These are phyloP conservation scores for Leccinum subgranulosum DNA, from an alignment of 768 basidiomycete species.

Conservation along the genomic window DNA sequence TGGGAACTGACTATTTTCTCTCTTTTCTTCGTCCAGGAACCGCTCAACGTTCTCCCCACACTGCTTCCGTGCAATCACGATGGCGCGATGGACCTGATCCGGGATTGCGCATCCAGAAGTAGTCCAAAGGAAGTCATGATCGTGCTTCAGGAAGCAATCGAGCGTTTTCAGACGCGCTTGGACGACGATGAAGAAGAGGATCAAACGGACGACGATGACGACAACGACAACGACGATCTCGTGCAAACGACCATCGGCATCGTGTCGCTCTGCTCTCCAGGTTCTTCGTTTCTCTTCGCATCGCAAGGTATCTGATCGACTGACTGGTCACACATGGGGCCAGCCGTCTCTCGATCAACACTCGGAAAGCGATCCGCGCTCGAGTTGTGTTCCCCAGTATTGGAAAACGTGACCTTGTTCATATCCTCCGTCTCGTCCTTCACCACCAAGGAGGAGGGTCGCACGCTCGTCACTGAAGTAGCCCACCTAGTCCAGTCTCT, in stretches of 20 bases:
- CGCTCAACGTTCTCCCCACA: conserved; percentile 35
- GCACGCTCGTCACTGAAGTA: conserved; percentile 16
- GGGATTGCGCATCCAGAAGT: conserved; percentile 25
- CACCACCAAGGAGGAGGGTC: conserved; percentile 15
- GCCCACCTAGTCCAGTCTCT: conserved; percentile 16
- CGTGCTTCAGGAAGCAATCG: conserved; percentile 39
- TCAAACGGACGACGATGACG: conserved; percentile 1
- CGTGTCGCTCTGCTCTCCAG: conserved; percentile 20
- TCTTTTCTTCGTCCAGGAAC: conserved; percentile 32
- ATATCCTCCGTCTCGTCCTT: conserved; percentile 15
- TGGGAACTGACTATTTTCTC: neutral
- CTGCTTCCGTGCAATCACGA: conserved; percentile 32
- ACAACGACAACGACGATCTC: conserved; percentile 6
- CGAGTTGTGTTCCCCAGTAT: conserved; percentile 19
- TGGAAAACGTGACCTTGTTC: conserved; percentile 13
- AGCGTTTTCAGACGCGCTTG: conserved; percentile 23
- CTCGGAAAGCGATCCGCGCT: conserved; percentile 23
- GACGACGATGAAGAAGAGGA: conserved; percentile 9
- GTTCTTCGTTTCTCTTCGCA: conserved; percentile 5
- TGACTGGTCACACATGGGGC: neutral
- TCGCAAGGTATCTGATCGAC: neutral
- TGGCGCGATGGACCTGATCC: conserved; percentile 32
- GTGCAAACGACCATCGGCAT: conserved; percentile 17
- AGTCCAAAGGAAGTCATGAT: conserved; percentile 44
- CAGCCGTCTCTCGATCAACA: conserved; percentile 26